Conservation (phyloP, 805 yeast species). For the Lachancea nothofagi region DNA sequence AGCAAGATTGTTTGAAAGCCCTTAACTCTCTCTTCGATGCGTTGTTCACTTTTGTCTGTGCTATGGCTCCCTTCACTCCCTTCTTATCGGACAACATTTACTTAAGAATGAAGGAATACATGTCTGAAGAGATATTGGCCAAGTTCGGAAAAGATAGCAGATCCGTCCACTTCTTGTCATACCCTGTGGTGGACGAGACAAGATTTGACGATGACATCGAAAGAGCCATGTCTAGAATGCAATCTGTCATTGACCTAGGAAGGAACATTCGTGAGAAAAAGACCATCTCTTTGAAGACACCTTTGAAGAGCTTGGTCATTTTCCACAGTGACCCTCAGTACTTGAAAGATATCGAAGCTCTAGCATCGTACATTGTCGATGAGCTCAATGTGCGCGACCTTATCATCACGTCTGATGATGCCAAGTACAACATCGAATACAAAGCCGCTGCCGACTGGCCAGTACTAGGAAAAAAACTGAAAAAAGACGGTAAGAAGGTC, state of each 20-base stretch:
- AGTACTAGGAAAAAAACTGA: constrained; percentile 92
- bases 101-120: constrained; percentile 60
- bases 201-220: constrained; percentile 79
- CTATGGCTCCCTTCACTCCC: constrained; percentile 99
- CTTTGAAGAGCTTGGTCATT: constrained; percentile 81
- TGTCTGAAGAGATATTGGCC: constrained; percentile 53
- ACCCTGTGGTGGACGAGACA: constrained; percentile 77
- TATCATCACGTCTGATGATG: constrained; percentile 84
- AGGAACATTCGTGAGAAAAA: constrained; percentile 96
- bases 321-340: constrained; percentile 73
- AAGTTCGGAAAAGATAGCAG: constrained; percentile 53
- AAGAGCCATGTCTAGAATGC: constrained; percentile 90
- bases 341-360: constrained; percentile 68
- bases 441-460: constrained; percentile 99
- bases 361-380: constrained; percentile 75
- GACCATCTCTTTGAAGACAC: constrained; percentile 88
- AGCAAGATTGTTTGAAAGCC: constrained; percentile 78
- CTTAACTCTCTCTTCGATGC: constrained; percentile 90
- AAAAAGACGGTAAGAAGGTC: constrained; percentile 88
- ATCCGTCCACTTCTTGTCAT: constrained; percentile 91
- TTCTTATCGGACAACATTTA: constrained; percentile 88
- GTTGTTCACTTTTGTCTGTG: constrained; percentile 78
- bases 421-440: constrained; percentile 85
- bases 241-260: constrained; percentile 91
- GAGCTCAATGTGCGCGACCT: constrained; percentile 90